phyloP scores from a whole-genome alignment of 306 rosid genomes.

The Betula pendula region DNA sequence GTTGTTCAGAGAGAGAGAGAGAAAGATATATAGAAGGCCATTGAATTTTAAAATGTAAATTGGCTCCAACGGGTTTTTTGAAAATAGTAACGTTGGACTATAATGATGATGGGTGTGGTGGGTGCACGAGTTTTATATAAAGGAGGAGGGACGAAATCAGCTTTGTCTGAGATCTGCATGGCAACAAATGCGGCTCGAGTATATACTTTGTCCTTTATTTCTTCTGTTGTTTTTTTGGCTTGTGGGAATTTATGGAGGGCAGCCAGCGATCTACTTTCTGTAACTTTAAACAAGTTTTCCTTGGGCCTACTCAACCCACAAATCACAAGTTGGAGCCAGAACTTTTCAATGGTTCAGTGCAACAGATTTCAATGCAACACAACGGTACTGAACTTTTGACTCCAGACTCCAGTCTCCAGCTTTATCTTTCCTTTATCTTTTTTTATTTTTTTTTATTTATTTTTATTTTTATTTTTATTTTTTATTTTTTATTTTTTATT shows the following conservation, averaged over 20 bases:
- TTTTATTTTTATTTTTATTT: no score
- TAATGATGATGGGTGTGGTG: slow-evolving; percentile 44
- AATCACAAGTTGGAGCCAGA: slow-evolving; percentile 4
- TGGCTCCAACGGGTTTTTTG: slow-evolving; percentile 78
- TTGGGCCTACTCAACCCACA: no score
- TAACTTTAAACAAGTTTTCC: no score
- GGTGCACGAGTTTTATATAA: slow-evolving; percentile 18
- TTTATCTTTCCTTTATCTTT: no score
- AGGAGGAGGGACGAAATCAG: not conserved
- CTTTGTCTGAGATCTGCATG: slow-evolving; percentile 17
- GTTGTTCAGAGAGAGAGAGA: slow-evolving; percentile 17
- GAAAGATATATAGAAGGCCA: slow-evolving; percentile 6
- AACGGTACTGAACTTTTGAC: no score
- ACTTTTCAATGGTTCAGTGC: not conserved
- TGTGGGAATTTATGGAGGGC: slow-evolving; percentile 14
- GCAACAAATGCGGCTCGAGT: slow-evolving; percentile 9
- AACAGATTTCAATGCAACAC: not conserved
- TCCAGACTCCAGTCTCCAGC: no score
- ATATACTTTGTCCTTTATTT: not conserved
- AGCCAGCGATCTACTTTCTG: not conserved
- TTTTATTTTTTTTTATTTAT: no score
- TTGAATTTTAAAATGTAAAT: slow-evolving; percentile 41
- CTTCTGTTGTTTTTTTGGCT: not conserved
- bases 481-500: no score
- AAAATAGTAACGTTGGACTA: slow-evolving; percentile 75